Evolutionary conservation across 345 rosid species (phyloP), one percentile per base, ranked within the genome.

Genomic region (Litchi chinensis): DNA sequence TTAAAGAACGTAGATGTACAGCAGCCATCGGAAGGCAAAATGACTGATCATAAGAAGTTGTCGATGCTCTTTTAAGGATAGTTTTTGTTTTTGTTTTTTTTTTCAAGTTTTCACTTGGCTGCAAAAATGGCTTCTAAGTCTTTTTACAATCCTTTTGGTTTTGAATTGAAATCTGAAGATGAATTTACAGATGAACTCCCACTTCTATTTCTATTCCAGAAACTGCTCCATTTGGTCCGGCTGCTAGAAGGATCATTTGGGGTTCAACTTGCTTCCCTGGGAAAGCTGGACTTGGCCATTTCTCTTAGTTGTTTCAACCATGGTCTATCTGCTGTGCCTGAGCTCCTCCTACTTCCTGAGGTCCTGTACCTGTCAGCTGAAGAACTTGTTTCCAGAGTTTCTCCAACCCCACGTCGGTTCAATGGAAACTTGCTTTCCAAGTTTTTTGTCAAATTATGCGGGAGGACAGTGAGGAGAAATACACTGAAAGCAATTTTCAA

Each of bases 81-180:
- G 37, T 32, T 32, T 32, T 32, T 32, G 3, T 32, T 46, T 5
- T 1, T 65, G 57, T 7, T 68, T 60, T 18, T 15, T n/a, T 59
- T 59, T 60, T n/a, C 0, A 15, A 54, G 2, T 44, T 65, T 43
- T 90, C 88, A 88, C 71, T 88, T 91, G 54, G 90, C 86, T 70
- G 93, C 95, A 89, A 95, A 93, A 82, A 95, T 95, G 77, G 90
- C 92, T 78, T 92, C 97, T 67, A 95, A 85, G 77, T 95, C 98
- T 85, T 89, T 92, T 83, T 88, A 76, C 85, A 95, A 82, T 69
- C 90, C 85, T 39, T 76, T 89, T 59, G 93, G 84, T 78, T 86
- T 91, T 16, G 87, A 67, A 70, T 83, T 91, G 80, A 69, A 82
- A 80, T 95, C 98, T 8, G 90, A 44, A 43, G 94, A 82, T 1